A percentile compares a stretch with the other conserved stretches of the same genome.
Evolutionary conservation across 495 filamentous ascomycete genomes (phyloP).

Genomic region (Penicillium tannophilum): DNA sequence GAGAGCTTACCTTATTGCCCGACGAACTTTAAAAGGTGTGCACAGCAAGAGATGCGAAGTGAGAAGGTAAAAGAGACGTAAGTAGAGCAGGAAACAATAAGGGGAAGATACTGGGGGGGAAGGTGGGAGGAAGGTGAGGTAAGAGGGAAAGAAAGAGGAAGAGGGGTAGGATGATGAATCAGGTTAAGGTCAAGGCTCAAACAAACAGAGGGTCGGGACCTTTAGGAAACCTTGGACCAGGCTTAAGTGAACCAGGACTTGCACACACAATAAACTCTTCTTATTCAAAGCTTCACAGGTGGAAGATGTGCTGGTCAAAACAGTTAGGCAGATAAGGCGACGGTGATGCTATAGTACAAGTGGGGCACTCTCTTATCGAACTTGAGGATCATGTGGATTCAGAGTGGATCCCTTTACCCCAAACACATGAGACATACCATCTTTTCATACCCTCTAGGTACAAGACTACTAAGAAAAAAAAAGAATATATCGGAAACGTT

Average conservation of each 20-base stretch:
- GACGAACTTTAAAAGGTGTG: neutral
- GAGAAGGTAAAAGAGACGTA: neutral
- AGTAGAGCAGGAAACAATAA: neutral
- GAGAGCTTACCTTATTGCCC: neutral
- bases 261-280: neutral
- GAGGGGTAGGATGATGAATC: constrained; percentile 36
- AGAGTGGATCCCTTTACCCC: constrained; percentile 1
- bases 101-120: constrained; percentile 6
- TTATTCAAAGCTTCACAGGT: no score
- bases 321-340: constrained; percentile 12
- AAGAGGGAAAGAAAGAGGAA: constrained; percentile 16
- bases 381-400: constrained; percentile 8
- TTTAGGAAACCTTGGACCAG: constrained; percentile 11
- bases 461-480: neutral
- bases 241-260: neutral
- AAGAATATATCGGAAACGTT: constrained; percentile 13
- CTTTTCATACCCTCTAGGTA: neutral
- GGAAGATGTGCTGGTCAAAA: neutral
- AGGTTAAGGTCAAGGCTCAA: constrained; percentile 24
- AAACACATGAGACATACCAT: neutral
- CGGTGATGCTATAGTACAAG: constrained; percentile 15
- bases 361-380: constrained; percentile 12
- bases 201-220: constrained; percentile 1
- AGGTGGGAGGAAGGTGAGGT: constrained; percentile 16
- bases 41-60: neutral